Percentiles rank a stretch among this genome's conserved stretches.
Conservation (phyloP, 495 filamentous ascomycete genomes). For the Cetradonia linearis region DNA sequence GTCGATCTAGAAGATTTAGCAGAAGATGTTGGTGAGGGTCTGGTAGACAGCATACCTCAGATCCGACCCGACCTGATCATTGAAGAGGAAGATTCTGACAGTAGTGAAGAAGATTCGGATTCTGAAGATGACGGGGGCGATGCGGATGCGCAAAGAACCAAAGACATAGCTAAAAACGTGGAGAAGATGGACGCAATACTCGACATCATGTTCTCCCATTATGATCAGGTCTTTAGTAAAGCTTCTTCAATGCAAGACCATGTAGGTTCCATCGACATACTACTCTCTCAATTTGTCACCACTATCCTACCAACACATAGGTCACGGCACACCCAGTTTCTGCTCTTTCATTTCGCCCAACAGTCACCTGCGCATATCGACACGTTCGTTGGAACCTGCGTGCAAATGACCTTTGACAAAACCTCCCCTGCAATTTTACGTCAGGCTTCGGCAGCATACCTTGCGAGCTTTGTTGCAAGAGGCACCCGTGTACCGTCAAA, state of each 20-base stretch:
- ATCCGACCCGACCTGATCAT: constrained; percentile 27
- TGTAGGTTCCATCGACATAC: constrained; percentile 51
- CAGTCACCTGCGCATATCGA: constrained; percentile 61
- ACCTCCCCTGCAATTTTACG: constrained; percentile 55
- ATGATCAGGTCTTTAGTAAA: constrained; percentile 55
- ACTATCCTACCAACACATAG: constrained; percentile 83
- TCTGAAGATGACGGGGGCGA: constrained; percentile 40
- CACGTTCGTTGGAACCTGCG: constrained; percentile 68
- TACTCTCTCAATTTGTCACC: constrained; percentile 71
- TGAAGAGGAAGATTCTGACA: constrained; percentile 31
- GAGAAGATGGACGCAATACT: constrained; percentile 89
- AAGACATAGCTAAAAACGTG: constrained; percentile 65
- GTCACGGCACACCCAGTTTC: constrained; percentile 78
- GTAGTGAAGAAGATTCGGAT: constrained; percentile 35
- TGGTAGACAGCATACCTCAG: constrained; percentile 26
- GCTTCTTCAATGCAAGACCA: constrained; percentile 36
- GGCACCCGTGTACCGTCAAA: constrained; percentile 68
- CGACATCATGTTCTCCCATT: constrained; percentile 77
- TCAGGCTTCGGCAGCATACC: constrained; percentile 80
- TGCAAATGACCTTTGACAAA: constrained; percentile 55
- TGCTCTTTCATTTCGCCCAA: constrained; percentile 90
- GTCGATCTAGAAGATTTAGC: constrained; percentile 80
- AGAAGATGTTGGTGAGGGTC: constrained; percentile 53
- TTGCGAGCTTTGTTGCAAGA: constrained; percentile 84
- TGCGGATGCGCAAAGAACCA: constrained; percentile 41